Evolutionary conservation across 108 stramenopile genomes (phyloP).

Genomic region (Pseudonitzschia multiseries): DNA sequence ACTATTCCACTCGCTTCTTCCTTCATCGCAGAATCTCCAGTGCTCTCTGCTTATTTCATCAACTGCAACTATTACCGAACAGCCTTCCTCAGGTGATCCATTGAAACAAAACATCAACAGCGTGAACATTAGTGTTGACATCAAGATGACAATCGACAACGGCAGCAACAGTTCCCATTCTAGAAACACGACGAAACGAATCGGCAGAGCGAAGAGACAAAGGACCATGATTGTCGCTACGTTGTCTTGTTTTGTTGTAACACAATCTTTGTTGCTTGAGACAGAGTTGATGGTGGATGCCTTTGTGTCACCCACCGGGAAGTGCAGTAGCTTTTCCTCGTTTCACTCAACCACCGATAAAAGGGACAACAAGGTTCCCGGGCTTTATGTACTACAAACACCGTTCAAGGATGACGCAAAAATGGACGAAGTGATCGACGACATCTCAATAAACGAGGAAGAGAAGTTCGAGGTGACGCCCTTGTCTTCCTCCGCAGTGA

Average conservation of each 20-base stretch:
- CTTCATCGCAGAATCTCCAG: no score
- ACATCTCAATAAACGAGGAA: neutral
- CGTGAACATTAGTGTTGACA: no score
- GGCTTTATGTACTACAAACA: neutral
- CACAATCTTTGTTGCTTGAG: slow-evolving; percentile 4
- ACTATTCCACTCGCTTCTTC: no score
- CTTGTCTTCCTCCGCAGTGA: neutral
- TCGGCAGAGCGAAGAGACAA: neutral
- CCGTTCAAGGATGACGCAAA: neutral
- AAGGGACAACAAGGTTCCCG: neutral
- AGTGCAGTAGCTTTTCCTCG: neutral
- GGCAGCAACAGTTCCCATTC: neutral
- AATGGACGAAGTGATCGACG: neutral
- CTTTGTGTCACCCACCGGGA: neutral
- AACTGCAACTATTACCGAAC: no score
- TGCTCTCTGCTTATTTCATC: no score
- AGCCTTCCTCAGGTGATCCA: no score
- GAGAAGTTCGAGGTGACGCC: neutral
- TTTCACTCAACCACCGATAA: neutral
- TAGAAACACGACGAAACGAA: neutral
- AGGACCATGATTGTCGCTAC: slow-evolving; percentile 3
- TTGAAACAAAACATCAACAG: no score
- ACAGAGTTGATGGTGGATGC: neutral
- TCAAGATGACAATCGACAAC: neutral
- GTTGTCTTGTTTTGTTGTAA: neutral